A percentile compares a stretch with the other conserved stretches of the same genome.
phyloP scores from a whole-genome alignment of 768 basidiomycete species.

The Coprinellus micaceus region DNA sequence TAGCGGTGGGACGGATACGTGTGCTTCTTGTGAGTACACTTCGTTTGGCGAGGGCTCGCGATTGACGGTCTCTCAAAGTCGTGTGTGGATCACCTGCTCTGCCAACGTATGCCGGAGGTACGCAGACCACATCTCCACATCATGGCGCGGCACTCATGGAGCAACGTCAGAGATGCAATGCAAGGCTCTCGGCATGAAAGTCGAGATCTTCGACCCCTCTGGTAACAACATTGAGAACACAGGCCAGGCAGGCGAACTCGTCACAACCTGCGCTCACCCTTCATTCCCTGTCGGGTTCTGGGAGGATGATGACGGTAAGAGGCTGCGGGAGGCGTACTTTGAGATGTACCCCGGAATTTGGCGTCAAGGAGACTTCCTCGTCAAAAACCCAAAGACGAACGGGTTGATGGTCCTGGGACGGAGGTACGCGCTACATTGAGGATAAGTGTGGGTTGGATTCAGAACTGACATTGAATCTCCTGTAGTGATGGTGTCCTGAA shows the following conservation, averaged over 20 bases:
- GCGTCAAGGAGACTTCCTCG: constrained; percentile 69
- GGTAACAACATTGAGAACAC: constrained; percentile 51
- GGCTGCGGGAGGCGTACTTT: constrained; percentile 62
- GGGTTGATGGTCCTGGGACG: constrained; percentile 62
- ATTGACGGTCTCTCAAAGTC: constrained; percentile 34
- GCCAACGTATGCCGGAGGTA: constrained; percentile 64
- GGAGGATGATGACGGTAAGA: constrained; percentile 58
- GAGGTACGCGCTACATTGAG: constrained; percentile 33
- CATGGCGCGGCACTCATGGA: no score
- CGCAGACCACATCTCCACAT: not conserved
- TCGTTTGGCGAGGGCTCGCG: not conserved
- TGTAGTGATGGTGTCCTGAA: constrained; percentile 68
- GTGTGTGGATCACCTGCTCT: constrained; percentile 44
- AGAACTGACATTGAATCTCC: not conserved
- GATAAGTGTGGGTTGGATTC: not conserved
- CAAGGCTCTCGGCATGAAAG: constrained; percentile 61
- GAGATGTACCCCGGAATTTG: constrained; percentile 61
- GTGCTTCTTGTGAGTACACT: constrained; percentile 48
- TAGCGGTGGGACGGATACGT: constrained; percentile 77
- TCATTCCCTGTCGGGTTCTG: constrained; percentile 66
- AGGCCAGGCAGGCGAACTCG: constrained; percentile 56
- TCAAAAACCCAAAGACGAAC: constrained; percentile 57
- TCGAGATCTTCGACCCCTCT: constrained; percentile 53
- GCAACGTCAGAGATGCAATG: constrained; percentile 71
- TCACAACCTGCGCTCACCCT: constrained; percentile 66